Evolutionary conservation across 805 yeast genomes (phyloP), one percentile per base, ranked within the genome.

Genomic region (Wickerhamiella allomyrinae): DNA sequence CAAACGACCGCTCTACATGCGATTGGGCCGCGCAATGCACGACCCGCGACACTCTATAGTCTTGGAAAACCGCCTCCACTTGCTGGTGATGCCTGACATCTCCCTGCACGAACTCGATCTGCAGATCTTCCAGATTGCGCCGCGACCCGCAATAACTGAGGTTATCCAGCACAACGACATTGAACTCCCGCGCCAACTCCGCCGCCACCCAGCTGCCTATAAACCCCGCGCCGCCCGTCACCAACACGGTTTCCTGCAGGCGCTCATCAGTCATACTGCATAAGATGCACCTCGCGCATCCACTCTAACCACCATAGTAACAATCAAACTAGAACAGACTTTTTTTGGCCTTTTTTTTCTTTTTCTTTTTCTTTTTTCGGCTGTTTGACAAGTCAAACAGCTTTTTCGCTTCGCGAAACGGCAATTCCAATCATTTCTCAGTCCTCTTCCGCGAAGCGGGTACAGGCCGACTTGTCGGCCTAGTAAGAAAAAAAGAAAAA

Each of bases 151-250:
- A 71, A 55, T 73, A 73, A 38, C 61, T 64, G 15, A 72, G 51
- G 38, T 63, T 63, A 47, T 73, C 78, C 23, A 68, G 53, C 46
- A 76, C 69, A 1, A 66, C 53, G 27, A 73, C 65, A 8, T 49
- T 50, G 40, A 57, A 51, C 10, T 41, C 45, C 6, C 39, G 21
- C 1, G 65, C 63, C 40, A 68, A 52, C 41, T 57, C 54, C 9
- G 64, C 57, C 11, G 68, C 58, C 37, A 68, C 58, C 59, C 72
- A 66, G 1, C 74, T 68, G 3, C 76, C 78, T 14, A 73, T 67
- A 46, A 73, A 73, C 2, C 79, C 79, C 5, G 73, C 73, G 2
- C 76, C 77, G 6, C 78, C 78, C 7, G 77, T 68, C 5, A 73
- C 67, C 23, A 73, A 55, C 9, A 70, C 15, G 6, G 31, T 27